Conservation (phyloP, 352 stramenopile species). For the Pythium periplocum region DNA sequence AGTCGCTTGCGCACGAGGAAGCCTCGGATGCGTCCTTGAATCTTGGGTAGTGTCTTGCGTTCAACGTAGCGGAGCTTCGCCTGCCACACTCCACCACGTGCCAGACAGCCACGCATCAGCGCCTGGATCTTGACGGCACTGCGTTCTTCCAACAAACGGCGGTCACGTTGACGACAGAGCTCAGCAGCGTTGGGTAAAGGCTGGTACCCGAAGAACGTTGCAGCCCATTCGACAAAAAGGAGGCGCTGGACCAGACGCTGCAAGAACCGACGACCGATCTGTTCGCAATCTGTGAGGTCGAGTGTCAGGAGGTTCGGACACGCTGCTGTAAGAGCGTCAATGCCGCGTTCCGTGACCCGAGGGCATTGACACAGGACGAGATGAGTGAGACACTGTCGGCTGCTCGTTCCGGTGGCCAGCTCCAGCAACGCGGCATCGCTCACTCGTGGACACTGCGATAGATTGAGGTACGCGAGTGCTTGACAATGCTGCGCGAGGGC, state of each 20-base stretch:
- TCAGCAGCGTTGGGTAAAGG: constrained; percentile 76
- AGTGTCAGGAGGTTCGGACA: constrained; percentile 81
- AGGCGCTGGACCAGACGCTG: constrained; percentile 66
- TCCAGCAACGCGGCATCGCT: constrained; percentile 57
- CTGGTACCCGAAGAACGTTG: constrained; percentile 82
- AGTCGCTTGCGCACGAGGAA: constrained; percentile 57
- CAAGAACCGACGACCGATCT: constrained; percentile 69
- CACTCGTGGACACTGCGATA: constrained; percentile 74
- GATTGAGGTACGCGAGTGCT: constrained; percentile 56
- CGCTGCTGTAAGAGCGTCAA: constrained; percentile 45
- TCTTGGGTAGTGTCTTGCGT: constrained; percentile 52
- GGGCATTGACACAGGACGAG: constrained; percentile 68
- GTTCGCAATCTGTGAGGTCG: constrained; percentile 75
- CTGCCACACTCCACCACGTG: constrained; percentile 63
- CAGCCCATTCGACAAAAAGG: constrained; percentile 79
- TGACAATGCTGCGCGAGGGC: constrained; percentile 53
- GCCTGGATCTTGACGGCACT: constrained; percentile 76
- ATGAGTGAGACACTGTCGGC: constrained; percentile 20
- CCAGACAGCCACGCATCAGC: constrained; percentile 73
- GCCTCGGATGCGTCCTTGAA: constrained; percentile 78
- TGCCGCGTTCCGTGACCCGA: constrained; percentile 64
- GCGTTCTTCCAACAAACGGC: constrained; percentile 27
- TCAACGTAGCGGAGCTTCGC: constrained; percentile 69
- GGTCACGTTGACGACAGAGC: constrained; percentile 60
- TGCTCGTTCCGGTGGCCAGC: constrained; percentile 22